Evolutionary conservation across 139 green algal genomes (phyloP).

Genomic region (Chlamydomonas schloesseri): DNA sequence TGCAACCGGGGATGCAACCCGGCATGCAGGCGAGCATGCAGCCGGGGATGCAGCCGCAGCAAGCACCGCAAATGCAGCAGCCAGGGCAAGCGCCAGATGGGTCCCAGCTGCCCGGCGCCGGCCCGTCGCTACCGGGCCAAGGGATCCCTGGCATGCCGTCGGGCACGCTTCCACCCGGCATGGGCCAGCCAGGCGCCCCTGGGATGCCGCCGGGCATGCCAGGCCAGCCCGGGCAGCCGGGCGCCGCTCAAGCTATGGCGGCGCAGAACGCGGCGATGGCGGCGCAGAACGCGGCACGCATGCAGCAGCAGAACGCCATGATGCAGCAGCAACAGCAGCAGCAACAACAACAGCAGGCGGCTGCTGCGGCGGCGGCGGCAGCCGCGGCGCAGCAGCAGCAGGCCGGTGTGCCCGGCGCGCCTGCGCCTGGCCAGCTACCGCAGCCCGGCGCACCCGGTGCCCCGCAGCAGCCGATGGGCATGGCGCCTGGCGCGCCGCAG

Average conservation of each 20-base stretch:
- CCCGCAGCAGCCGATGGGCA: not conserved
- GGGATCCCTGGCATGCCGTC: too few relatives aligned
- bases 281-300: not conserved
- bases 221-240: too few relatives aligned
- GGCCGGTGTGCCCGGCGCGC: not conserved
- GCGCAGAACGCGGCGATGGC: too few relatives aligned
- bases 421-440: not conserved
- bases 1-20: not conserved
- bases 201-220: too few relatives aligned
- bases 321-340: constrained; percentile 8
- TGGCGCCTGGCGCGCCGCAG: not conserved
- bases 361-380: constrained; percentile 14
- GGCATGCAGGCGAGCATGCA: not conserved
- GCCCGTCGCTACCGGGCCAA: not conserved
- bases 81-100: too few relatives aligned
- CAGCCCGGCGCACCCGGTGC: not conserved
- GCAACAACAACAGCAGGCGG: not conserved
- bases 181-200: too few relatives aligned
- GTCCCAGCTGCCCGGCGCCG: not conserved
- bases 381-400: not conserved
- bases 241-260: too few relatives aligned
- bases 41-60: not conserved
- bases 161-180: too few relatives aligned
- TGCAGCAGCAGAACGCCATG: not conserved
- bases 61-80: not conserved